These are phyloP conservation scores for Castanea sativa DNA, from an alignment of 306 rosid species.

Conservation along the genomic window DNA sequence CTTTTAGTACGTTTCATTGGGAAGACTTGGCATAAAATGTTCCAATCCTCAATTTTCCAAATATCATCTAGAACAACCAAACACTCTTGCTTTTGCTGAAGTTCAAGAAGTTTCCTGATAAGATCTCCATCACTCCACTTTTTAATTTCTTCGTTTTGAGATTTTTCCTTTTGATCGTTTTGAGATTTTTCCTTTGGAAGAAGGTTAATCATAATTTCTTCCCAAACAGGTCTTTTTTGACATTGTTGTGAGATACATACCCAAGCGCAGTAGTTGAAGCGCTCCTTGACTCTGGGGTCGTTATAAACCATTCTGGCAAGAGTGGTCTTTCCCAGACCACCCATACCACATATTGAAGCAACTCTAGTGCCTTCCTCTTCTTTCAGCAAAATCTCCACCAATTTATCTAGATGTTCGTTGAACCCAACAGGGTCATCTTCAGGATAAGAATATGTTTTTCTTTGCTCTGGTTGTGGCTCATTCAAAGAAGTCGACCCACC, in stretches of 20 bases:
- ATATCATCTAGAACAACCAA: background rate
- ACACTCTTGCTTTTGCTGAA: background rate
- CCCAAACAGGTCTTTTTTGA: no score
- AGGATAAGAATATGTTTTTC: no score
- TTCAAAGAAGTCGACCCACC: no score
- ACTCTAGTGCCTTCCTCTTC: no score
- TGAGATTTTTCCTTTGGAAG: no score
- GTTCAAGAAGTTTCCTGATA: no score
- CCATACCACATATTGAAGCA: background rate
- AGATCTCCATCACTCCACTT: rapidly evolving
- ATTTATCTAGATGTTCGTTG: no score
- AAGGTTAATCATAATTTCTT: background rate
- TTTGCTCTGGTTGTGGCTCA: no score
- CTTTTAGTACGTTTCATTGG: background rate
- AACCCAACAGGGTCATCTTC: no score
- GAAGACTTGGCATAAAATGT: background rate
- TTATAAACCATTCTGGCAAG: background rate
- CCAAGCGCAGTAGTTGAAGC: background rate
- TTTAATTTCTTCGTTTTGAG: background rate
- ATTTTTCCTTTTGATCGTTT: no score
- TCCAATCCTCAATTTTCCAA: background rate
- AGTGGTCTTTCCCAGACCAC: background rate
- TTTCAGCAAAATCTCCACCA: no score
- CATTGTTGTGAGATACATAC: background rate
- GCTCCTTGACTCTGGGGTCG: rapidly evolving